Conservation (phyloP, 2,329 filamentous ascomycete genomes). For the Leptographium flavum region DNA sequence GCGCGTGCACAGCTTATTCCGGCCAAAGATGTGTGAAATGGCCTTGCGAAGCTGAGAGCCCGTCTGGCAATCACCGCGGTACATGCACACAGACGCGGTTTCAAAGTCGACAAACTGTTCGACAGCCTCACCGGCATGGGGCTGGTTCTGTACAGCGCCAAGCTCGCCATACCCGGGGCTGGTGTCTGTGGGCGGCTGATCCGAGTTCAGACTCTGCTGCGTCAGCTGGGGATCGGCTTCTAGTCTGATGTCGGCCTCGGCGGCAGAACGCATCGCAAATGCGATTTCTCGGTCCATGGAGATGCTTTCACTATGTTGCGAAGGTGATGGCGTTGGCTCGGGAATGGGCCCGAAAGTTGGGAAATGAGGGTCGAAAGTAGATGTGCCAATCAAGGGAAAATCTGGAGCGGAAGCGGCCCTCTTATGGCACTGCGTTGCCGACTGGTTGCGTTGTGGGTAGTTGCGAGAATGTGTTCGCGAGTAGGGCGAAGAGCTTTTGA, state of each 20-base stretch:
- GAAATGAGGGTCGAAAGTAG: constrained; percentile 10
- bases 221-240: background rate
- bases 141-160: background rate
- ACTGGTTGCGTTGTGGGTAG: constrained; percentile 11
- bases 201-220: background rate
- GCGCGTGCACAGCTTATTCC: constrained; percentile 66
- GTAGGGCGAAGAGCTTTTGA: background rate
- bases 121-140: background rate
- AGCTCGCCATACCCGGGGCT: background rate
- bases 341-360: constrained; percentile 13
- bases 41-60: constrained; percentile 54
- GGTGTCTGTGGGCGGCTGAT: background rate
- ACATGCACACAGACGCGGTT: constrained; percentile 29
- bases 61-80: constrained; percentile 41
- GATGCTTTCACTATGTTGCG: constrained; percentile 12
- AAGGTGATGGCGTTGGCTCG: constrained; percentile 16
- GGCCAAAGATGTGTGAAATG: constrained; percentile 68
- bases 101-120: constrained; percentile 8
- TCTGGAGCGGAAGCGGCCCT: constrained; percentile 35
- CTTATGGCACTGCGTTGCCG: constrained; percentile 25
- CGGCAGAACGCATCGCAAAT: background rate
- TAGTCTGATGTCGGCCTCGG: background rate
- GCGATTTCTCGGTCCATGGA: constrained; percentile 5
- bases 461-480: background rate
- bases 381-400: constrained; percentile 19